Evolutionary conservation across 805 yeast genomes (phyloP), one percentile per base, ranked within the genome.

Genomic region (Pichia eremophila): DNA sequence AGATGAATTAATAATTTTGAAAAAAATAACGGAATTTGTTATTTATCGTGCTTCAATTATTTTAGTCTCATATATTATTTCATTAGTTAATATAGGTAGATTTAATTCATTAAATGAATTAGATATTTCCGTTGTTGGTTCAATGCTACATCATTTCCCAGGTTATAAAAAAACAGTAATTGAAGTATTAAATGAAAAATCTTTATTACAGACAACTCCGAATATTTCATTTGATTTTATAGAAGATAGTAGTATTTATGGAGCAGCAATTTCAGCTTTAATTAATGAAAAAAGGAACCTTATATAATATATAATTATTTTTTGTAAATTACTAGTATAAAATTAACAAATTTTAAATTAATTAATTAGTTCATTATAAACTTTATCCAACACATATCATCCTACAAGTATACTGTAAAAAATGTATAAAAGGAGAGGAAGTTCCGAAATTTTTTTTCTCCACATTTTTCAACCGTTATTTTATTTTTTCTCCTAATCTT

Each of bases 31-130:
- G 5, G 59, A 61, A 5, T 45, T 61, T 9, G 60, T 78, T n/a
- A 62, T 74, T 11, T 51, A 61, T 18, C 66, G 83, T 48, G 77
- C 74, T 4, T 67, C 78, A 6, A 62, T 65, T 37, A 57, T 73
- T 8, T 62, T 75, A 28, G 67, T 78, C 7, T 54, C 66, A n/a
- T 56, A 72, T 9, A 56, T 77, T 2, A 57, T 72, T 17, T 69
- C 75, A 8, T 64, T 66, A 41, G 54, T 51, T 60, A 46, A 64
- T 60, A 53, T 65, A 59, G 46, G 41, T 15, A 40, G 22, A 9
- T 34, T 40, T 25, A n/a, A 12, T 9, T 11, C 28, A 7, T 8
- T 18, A 7, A 22, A 22, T 6, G 17, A 32, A 10, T 12, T 43
- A 17, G 38, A 40, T 39, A 31, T 39, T 14, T 42, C 48, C 15